These are phyloP conservation scores for Fusarium camptoceras DNA, from an alignment of 2,329 filamentous ascomycete genomes.

Conservation along the genomic window DNA sequence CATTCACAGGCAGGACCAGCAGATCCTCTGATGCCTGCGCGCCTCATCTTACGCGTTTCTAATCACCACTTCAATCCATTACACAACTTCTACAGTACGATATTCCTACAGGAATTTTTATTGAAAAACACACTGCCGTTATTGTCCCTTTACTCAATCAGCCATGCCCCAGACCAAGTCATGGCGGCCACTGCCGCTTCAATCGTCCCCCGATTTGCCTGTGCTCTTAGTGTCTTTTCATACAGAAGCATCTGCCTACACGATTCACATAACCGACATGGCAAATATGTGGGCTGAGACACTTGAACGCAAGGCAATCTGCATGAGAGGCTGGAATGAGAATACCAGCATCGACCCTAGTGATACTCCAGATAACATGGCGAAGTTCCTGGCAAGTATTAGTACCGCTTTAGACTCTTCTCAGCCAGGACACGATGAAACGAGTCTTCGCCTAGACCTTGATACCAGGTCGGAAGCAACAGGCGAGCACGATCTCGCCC, in stretches of 20 bases:
- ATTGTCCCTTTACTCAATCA: background rate
- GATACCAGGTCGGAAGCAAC: slow-evolving; percentile 48
- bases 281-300: slow-evolving; percentile 78
- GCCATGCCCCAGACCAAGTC: slow-evolving; percentile 50
- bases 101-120: background rate
- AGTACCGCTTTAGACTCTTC: slow-evolving; percentile 62
- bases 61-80: background rate
- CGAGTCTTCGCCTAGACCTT: slow-evolving; percentile 58
- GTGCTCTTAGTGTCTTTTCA: slow-evolving; percentile 71
- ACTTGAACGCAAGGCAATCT: slow-evolving; percentile 71
- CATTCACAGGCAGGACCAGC: slow-evolving; percentile 17
- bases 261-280: slow-evolving; percentile 76
- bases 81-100: no score
- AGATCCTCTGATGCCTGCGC: slow-evolving; percentile 15
- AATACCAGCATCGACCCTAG: slow-evolving; percentile 80
- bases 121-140: background rate
- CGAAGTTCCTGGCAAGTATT: slow-evolving; percentile 74
- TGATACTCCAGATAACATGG: slow-evolving; percentile 74
- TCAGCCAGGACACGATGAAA: slow-evolving; percentile 57
- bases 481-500: slow-evolving; percentile 57
- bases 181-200: slow-evolving; percentile 63
- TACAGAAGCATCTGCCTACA: slow-evolving; percentile 69
- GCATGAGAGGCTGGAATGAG: slow-evolving; percentile 69
- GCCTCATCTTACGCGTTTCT: slow-evolving; percentile 41
- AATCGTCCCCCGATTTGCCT: slow-evolving; percentile 60